phyloP scores from a whole-genome alignment of 148 eudicot species.

The Vaccinium vitisidaea region DNA sequence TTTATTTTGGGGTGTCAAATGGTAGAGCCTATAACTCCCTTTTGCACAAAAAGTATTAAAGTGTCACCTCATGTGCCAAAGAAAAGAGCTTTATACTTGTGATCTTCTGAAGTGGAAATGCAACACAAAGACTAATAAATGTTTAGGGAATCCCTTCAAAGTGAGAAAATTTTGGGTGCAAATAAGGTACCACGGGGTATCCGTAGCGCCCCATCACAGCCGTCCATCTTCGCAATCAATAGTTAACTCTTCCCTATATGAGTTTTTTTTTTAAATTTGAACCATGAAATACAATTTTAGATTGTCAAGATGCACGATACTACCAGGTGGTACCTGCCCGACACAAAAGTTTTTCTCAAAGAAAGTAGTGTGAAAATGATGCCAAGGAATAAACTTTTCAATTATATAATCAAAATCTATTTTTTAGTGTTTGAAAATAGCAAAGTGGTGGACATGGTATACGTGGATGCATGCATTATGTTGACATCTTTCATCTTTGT shows the following conservation, averaged over 20 bases:
- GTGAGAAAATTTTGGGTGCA: no score
- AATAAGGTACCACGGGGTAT: no score
- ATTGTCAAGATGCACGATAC: no score
- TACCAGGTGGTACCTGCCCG: no score
- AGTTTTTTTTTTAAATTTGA: no score
- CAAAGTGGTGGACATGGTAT: not conserved
- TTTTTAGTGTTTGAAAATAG: constrained; percentile 1
- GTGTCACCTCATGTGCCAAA: constrained; percentile 2
- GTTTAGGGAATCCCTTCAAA: not conserved
- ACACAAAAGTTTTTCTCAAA: no score
- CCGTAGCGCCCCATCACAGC: no score
- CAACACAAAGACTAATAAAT: not conserved
- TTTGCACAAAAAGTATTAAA: not conserved
- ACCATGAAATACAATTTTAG: no score
- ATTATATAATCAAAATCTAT: not conserved
- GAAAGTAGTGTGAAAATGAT: no score
- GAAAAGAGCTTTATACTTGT: not conserved
- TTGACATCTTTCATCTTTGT: not conserved
- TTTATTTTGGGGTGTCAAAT: not conserved
- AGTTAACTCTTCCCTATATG: not conserved
- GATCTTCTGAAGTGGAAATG: not conserved
- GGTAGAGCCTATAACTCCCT: not conserved
- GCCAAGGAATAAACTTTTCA: not conserved
- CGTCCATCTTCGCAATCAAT: no score
- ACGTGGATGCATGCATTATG: not conserved